phyloP scores from a whole-genome alignment of 768 basidiomycete genomes.

The Bullera alba region DNA sequence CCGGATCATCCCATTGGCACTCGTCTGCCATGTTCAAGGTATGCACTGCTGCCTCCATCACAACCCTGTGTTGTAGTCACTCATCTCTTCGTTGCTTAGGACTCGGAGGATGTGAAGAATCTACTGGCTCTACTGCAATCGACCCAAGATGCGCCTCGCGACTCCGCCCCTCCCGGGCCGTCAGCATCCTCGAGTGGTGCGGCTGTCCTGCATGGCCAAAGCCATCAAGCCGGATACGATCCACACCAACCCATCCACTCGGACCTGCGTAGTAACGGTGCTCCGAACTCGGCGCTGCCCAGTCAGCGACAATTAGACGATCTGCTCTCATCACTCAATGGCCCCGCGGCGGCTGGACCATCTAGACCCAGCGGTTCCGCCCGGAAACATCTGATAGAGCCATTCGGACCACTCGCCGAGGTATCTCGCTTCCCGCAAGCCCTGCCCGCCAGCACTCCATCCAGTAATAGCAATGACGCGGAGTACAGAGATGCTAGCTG shows the following conservation, averaged over 20 bases:
- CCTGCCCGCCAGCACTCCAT: neutral
- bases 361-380: neutral
- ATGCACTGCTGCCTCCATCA: too few relatives aligned
- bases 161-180: neutral
- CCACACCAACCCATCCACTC: neutral
- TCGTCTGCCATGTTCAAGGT: too few relatives aligned
- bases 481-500: too few relatives aligned
- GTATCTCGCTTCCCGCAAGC: neutral
- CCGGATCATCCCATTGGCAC: too few relatives aligned
- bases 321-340: constrained; percentile 27
- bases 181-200: neutral
- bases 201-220: neutral
- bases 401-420: constrained; percentile 25
- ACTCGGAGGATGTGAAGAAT: constrained; percentile 7
- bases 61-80: too few relatives aligned
- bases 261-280: neutral
- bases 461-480: too few relatives aligned
- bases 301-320: constrained; percentile 30
- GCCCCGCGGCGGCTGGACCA: neutral
- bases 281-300: constrained; percentile 8
- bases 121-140: constrained; percentile 18
- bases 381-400: constrained; percentile 13
- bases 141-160: constrained; percentile 10
- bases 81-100: too few relatives aligned
- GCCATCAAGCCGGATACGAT: neutral